A percentile compares a stretch with the other conserved stretches of the same genome.
phyloP scores from a whole-genome alignment of 129 eudicot species.

The Chrysanthemum lavandulifolium region DNA sequence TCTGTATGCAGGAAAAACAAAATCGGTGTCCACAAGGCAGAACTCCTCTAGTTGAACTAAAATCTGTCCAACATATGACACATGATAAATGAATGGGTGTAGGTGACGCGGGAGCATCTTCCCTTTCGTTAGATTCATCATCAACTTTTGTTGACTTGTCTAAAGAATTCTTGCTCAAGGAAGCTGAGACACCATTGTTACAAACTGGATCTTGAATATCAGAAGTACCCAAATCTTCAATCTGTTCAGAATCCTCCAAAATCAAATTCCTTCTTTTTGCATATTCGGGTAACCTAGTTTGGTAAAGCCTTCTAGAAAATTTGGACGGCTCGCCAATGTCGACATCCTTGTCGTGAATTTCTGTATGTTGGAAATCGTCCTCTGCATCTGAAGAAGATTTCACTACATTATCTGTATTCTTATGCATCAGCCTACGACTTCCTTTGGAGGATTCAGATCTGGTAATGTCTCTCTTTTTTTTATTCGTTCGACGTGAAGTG shows the following conservation, averaged over 20 bases:
- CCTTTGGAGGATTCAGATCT: slow-evolving; percentile 43
- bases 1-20: slow-evolving; percentile 93
- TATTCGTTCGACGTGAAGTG: slow-evolving; percentile 29
- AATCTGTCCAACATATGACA: slow-evolving; percentile 90
- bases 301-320: slow-evolving; percentile 24
- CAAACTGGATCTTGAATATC: slow-evolving; percentile 20
- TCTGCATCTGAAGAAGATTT: slow-evolving; percentile 33
- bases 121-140: slow-evolving; percentile 24
- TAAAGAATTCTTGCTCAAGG: too few species aligned
- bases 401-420: slow-evolving; percentile 28
- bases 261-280: slow-evolving; percentile 25
- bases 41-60: slow-evolving; percentile 84
- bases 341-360: slow-evolving; percentile 13
- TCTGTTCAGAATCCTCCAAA: slow-evolving; percentile 41
- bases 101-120: slow-evolving; percentile 27
- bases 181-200: background rate
- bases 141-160: background rate
- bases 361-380: slow-evolving; percentile 27
- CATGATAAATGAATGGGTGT: slow-evolving; percentile 60
- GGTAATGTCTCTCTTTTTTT: slow-evolving; percentile 32
- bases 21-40: slow-evolving; percentile 97
- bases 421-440: slow-evolving; percentile 51
- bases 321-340: slow-evolving; percentile 30
- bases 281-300: slow-evolving; percentile 19
- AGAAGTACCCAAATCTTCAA: slow-evolving; percentile 37